Base-by-base conservation (phyloP, 2,329 filamentous ascomycete genomes). In the Pseudopyricularia javanii region DNA sequence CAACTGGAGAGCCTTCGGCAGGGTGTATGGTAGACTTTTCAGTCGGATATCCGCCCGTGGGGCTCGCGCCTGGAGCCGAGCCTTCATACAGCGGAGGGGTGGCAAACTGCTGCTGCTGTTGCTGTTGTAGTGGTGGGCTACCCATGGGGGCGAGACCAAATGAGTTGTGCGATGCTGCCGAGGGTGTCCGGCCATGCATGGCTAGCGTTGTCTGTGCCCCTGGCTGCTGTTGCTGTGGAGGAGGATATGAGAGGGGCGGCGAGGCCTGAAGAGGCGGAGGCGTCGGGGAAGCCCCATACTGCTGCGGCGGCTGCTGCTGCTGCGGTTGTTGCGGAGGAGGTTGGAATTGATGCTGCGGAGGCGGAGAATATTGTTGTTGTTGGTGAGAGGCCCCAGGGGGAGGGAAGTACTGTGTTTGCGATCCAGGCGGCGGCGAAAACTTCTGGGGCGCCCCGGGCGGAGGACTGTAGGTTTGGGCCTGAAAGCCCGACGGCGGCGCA, bases 241-340 rank as follows among this genome's bases (percentile, higher is more conserved):
- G 61, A 14, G 63, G 64, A 52, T 66, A 69, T 9, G 63, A 59
- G 15, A 52, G 9, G 5, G 62, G 61, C 1, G 62, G 62, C 24
- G 59, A 56, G 8, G 58, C n/a, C 28, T 59, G 57, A n/a, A 63
- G 59, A 15, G 64, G 61, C 20, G 65, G 61, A 26, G 66, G 62
- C 26, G 55, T 54, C 28, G 68, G 59, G 8, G 64, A 59, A 34
- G 58, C 61, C n/a, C 57, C 56, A 45, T 47, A 47, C 50, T 68
- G 61, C 4, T 61, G 60, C 8, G 68, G 64, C 47, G 68, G 69
- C 28, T 69, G 67, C 37, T 68, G 70, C 17, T 30, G 35, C n/a
- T 37, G 26, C 30, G 47, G 50, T 9, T 30, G 37, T 17, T 43
- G 37, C 34, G 50, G 50, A 34, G 48, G 48, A 26, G 33, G 30